phyloP scores from a whole-genome alignment of 495 filamentous ascomycete species.

The Immersiella caudata region DNA sequence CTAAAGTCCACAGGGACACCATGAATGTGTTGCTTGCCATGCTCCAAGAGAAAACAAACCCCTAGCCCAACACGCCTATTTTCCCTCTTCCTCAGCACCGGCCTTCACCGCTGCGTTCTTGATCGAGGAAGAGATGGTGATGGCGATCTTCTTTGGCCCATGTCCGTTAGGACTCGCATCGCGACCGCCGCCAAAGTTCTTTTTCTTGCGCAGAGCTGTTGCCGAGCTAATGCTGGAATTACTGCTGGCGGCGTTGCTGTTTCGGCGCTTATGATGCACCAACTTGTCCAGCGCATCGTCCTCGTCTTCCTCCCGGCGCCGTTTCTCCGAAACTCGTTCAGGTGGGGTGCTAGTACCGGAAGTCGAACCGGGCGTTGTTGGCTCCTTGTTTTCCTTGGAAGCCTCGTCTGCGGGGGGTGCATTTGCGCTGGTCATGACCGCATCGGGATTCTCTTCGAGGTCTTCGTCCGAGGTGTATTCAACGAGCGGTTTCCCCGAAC shows the following conservation, averaged over 20 bases:
- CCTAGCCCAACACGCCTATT: not conserved
- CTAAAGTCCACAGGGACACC: not conserved
- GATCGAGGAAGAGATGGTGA: constrained; percentile 45
- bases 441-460: constrained; percentile 54
- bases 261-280: constrained; percentile 68
- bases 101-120: constrained; percentile 29
- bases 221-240: constrained; percentile 3
- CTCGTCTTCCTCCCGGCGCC: constrained; percentile 83
- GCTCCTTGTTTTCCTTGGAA: constrained; percentile 49
- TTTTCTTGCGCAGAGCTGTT: constrained; percentile 27
- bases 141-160: constrained; percentile 48
- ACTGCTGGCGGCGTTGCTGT: constrained; percentile 41
- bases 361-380: constrained; percentile 18
- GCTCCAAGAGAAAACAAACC: not conserved
- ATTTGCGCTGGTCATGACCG: constrained; percentile 41
- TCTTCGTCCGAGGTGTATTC: constrained; percentile 92
- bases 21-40: not conserved
- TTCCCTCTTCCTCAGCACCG: not conserved
- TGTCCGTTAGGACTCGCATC: constrained; percentile 7
- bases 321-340: constrained; percentile 86
- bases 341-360: constrained; percentile 53
- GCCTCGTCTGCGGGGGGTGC: constrained; percentile 51
- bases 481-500: constrained; percentile 74
- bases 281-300: constrained; percentile 83
- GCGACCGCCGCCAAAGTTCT: constrained; percentile 24